Evolutionary conservation across 305 asterid species (phyloP), one percentile per base, ranked within the genome.

Genomic region (Ruellia speciosa): DNA sequence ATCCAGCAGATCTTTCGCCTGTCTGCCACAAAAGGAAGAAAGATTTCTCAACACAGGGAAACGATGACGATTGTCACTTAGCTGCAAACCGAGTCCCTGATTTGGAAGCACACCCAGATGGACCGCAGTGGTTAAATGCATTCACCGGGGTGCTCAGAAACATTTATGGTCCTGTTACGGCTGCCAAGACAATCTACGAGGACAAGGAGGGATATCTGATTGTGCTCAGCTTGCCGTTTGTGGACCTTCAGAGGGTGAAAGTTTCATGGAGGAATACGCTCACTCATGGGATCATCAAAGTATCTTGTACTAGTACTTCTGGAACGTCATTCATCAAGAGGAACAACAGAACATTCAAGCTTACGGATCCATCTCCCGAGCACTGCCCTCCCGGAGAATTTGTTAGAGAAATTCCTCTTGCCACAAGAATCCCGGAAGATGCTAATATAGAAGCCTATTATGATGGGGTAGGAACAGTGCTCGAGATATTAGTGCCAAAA

Each of bases 351-450:
- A 84, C 79, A 12, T 90, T 90, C 75, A 84, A 79, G 79, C 87
- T 90, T 7, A 69, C 82, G 0, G 94, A 87, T 65, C 60, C 75
- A 6, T 76, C 83, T 10, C 70, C 96, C 0, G 97, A 90, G 69
- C 97, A 90, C 74, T 87, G 97, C 66, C 97, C 94, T 0, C 87
- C 94, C 0, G 97, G 97, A 14, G 97, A 90, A 62, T 90, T 90
- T 43, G 75, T 87, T 8, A 61, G 97, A 39, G 97, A 90, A 63
- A 82, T 90, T 17, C 84, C 81, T 9, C 95, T 90, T 4, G 70
- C 94, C 9, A 90, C 93, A 16, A 78, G 96, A 8, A 90, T 90
- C 14, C 97, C 97, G 5, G 94, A 89, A 76, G 94, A 86, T 60
- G 97, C 94, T 13, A 82, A 79, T 18, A 80, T 86, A 2, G 97